Evolutionary conservation across 2,329 filamentous ascomycete species (phyloP), one percentile per base, ranked within the genome.

Genomic region (Bipolaris oryzae): DNA sequence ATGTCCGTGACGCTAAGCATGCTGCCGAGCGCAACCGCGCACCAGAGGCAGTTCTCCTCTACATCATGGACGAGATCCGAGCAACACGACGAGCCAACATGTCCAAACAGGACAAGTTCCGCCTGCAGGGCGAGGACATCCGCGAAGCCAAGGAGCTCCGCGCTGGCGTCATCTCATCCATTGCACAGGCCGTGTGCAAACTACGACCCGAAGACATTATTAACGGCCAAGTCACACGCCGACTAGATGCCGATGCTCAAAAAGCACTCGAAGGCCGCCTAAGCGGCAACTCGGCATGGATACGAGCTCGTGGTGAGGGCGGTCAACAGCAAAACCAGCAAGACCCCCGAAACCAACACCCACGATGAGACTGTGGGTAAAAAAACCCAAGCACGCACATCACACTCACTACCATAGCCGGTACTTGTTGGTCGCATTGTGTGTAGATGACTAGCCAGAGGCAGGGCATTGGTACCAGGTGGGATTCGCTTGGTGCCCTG

Each of bases 1-100:
- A 89, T 68, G 84, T 87, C 41, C 89, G 90, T 66, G 91, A 91
- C 76, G 82, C 81, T 58, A 87, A 89, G 64, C 84, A 90, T 67
- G 88, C 90, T 33, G 81, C 85, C n/a, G 87, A 90, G 61, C 88
- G 95, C 62, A 91, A 84, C 64, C 86, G 87, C 67, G 93, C 90
- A 66, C 87, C 94, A 0, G 95, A 99, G 76, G 90, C 95, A 62
- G 94, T 96, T 5, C 83, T 98, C 59, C 84, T 96, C 15, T 93
- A 93, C 81, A 92, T 97, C 61, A 89, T 95, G 79, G 88, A 93
- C 67, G 95, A 98, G 79, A 95, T 99, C 71, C 91, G 91, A 70
- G 86, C 87, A 60, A 85, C 94, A 70, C 89, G 94, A 69, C 88
- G 95, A 49, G 84, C 87, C 69, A 93, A 96, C 78, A 86, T 96